Evolutionary conservation across 805 yeast species (phyloP).

Genomic region (Spathaspora arborariae): DNA sequence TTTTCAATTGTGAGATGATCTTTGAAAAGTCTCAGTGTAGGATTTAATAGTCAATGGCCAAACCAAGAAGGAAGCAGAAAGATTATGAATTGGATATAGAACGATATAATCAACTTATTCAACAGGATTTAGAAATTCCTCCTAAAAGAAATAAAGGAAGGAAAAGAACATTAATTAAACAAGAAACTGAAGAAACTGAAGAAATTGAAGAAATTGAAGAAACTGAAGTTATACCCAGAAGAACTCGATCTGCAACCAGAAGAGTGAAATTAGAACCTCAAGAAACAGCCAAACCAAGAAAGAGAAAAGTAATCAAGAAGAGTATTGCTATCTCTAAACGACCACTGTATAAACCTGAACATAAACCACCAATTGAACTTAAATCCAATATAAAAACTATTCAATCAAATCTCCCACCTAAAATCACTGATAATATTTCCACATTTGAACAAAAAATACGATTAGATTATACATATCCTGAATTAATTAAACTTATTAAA

Average conservation of each 20-base stretch:
- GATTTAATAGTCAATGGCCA: not conserved
- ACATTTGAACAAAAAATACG: slow-evolving; percentile 16
- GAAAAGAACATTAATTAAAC: not conserved
- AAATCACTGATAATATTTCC: slow-evolving; percentile 3
- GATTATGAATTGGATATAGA: slow-evolving; percentile 14
- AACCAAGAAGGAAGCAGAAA: not conserved
- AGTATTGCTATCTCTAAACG: not conserved
- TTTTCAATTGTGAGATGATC: not conserved
- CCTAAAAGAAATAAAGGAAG: slow-evolving; percentile 13
- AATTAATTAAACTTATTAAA: slow-evolving; percentile 16
- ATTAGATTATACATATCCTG: slow-evolving; percentile 15
- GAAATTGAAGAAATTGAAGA: not conserved
- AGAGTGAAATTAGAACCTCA: no score
- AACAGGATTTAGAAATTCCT: slow-evolving; percentile 22
- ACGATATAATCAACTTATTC: slow-evolving; percentile 16
- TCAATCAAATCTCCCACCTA: not conserved
- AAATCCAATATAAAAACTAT: not conserved
- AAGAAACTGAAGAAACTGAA: not conserved
- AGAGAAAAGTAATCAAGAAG: not conserved
- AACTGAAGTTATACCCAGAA: not conserved
- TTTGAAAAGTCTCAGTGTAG: not conserved
- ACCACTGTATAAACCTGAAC: not conserved
- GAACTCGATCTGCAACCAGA: no score
- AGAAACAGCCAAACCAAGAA: no score
- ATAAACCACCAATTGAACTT: not conserved